Percentiles rank a stretch among this genome's conserved stretches.
phyloP scores from a whole-genome alignment of 441 rosid genomes.

The Sinapis alba region DNA sequence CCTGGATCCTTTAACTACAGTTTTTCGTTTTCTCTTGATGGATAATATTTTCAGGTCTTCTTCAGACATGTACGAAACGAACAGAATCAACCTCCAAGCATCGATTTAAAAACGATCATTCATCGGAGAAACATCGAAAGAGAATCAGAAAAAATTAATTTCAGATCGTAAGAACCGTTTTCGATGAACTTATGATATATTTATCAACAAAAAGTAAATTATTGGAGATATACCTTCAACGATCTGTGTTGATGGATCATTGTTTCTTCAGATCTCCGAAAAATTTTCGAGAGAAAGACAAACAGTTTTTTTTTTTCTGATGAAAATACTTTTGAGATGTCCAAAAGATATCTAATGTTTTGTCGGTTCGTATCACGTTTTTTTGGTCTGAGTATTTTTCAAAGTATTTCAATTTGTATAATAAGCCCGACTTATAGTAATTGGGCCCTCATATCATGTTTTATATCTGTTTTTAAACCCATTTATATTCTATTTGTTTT shows the following conservation, averaged over 20 bases:
- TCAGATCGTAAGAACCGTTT: background rate
- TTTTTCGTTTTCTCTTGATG: background rate
- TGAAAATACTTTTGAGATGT: background rate
- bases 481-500: too few species aligned
- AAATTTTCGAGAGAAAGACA: background rate
- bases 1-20: background rate
- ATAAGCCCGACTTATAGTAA: too few species aligned
- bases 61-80: too few species aligned
- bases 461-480: too few species aligned
- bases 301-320: too few species aligned
- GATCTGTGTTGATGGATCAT: background rate
- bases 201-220: background rate
- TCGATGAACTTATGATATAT: background rate
- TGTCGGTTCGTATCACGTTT: too few species aligned
- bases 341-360: too few species aligned
- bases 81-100: background rate
- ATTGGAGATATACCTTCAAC: background rate
- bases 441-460: too few species aligned
- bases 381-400: too few species aligned
- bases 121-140: background rate
- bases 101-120: too few species aligned
- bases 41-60: background rate
- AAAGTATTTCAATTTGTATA: too few species aligned
- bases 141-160: too few species aligned
- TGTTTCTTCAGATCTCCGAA: background rate